Percentiles rank a stretch among this genome's conserved stretches.
Conservation (phyloP, 164 flowering plant genomes). For the Saururus chinensis region DNA sequence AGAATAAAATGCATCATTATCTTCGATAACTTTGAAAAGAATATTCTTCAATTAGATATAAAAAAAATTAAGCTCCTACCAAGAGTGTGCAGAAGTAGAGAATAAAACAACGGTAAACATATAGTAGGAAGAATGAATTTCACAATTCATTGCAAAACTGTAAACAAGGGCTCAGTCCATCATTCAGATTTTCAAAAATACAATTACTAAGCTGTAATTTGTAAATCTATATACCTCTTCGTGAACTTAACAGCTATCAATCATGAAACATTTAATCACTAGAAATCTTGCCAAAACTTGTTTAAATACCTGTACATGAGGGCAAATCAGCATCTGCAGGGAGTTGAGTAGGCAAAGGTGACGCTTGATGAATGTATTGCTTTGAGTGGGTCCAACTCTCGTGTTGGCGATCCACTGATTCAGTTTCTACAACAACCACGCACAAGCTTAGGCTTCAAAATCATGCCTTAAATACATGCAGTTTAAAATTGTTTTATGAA, state of each 20-base stretch:
- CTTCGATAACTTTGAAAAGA: not conserved
- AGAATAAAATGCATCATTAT: not conserved
- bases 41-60: not conserved
- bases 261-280: not conserved
- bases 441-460: not conserved
- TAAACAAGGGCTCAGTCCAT: not conserved
- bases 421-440: constrained; percentile 29
- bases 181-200: not conserved
- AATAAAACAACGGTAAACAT: not conserved
- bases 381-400: constrained; percentile 52
- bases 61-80: not conserved
- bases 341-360: constrained; percentile 67
- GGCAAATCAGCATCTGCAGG: constrained; percentile 82
- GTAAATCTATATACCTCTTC: not conserved
- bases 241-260: not conserved
- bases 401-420: constrained; percentile 31
- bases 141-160: not conserved
- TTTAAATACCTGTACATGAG: constrained; percentile 55
- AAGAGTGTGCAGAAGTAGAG: not conserved
- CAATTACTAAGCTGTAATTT: not conserved
- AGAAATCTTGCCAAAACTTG: not conserved
- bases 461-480: not conserved
- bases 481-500: not conserved
- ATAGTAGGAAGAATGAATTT: not conserved
- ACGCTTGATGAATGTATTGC: constrained; percentile 25